phyloP scores from a whole-genome alignment of 2,329 filamentous ascomycete species.

The Fusarium sp. region DNA sequence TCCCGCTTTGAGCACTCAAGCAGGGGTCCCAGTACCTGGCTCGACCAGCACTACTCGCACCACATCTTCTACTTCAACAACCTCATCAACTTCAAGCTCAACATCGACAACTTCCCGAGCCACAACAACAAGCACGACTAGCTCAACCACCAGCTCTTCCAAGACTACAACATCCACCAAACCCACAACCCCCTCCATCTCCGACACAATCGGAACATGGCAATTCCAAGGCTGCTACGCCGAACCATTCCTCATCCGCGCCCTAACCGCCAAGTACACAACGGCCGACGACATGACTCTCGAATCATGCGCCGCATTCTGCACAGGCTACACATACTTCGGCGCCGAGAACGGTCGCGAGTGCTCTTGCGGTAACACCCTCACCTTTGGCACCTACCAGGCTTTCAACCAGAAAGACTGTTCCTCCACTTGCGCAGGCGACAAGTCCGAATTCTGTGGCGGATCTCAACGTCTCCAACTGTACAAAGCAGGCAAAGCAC shows the following conservation, averaged over 20 bases:
- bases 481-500: conserved; percentile 44
- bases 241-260: conserved; percentile 48
- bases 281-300: conserved; percentile 52
- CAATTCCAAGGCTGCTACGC: conserved; percentile 53
- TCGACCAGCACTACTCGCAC: not conserved
- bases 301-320: conserved; percentile 49
- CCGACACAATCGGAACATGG: conserved; percentile 45
- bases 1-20: not conserved
- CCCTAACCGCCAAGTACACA: conserved; percentile 46
- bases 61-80: not conserved
- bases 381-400: conserved; percentile 45
- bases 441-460: conserved; percentile 51
- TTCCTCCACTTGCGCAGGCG: conserved; percentile 49
- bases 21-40: not conserved
- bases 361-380: conserved; percentile 53
- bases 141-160: not conserved
- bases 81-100: not conserved
- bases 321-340: conserved; percentile 48
- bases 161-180: not conserved
- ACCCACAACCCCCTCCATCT: conserved; percentile 43
- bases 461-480: conserved; percentile 49
- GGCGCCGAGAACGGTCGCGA: conserved; percentile 52
- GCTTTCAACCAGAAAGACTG: conserved; percentile 50
- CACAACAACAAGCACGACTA: not conserved
- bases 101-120: not conserved